A percentile compares a stretch with the other conserved stretches of the same genome.
phyloP scores from a whole-genome alignment of 305 asterid genomes.

The Withania somnifera region DNA sequence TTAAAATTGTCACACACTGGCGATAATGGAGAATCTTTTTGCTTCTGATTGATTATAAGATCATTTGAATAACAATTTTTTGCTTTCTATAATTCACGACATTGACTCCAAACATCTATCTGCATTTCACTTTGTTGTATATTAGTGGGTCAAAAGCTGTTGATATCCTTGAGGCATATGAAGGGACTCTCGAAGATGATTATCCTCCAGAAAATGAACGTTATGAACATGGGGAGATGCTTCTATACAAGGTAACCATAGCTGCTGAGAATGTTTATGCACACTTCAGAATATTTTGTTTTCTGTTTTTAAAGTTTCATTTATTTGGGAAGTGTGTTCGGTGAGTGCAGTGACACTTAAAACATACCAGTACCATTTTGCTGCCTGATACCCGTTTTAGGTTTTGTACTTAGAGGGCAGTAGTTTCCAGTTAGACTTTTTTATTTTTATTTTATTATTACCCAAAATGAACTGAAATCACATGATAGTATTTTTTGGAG shows the following conservation, averaged over 20 bases:
- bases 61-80: background rate
- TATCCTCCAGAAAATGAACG: conserved; percentile 96
- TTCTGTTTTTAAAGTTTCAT: background rate
- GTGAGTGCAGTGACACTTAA: background rate
- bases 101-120: conserved; percentile 9
- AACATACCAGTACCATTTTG: background rate
- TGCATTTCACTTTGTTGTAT: conserved; percentile 7
- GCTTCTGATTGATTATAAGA: background rate
- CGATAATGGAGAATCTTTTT: background rate
- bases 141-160: conserved; percentile 83
- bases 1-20: background rate
- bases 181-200: conserved; percentile 97
- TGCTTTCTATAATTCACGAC: background rate
- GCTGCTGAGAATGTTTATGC: background rate
- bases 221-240: conserved; percentile 96
- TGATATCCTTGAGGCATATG: conserved; percentile 96
- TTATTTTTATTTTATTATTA: background rate
- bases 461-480: background rate
- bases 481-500: background rate
- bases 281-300: background rate
- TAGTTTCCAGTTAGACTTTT: background rate
- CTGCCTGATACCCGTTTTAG: background rate
- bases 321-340: background rate
- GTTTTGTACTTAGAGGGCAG: background rate
- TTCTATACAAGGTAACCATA: conserved; percentile 78